Base-by-base conservation (phyloP, 371 early-diverging fungal genomes). In the Rozella allomycis region DNA sequence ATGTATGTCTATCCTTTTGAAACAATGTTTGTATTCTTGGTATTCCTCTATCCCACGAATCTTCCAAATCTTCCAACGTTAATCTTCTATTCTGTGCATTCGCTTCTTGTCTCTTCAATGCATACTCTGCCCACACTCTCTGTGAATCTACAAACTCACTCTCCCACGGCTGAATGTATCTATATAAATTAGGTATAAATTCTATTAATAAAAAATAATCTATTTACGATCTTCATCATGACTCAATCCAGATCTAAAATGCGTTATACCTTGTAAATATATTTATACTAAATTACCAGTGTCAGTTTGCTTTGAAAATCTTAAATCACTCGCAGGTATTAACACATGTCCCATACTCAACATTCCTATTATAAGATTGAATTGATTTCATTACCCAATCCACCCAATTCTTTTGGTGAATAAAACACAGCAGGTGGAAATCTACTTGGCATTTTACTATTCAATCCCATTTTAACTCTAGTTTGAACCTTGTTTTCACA, bases 51-150 rank as follows among this genome's bases (percentile, higher is more conserved):
- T 94, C 91, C 93, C 93, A 96, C 1, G 75, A 72, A 47, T 91
- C 93, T 53, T 97, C 91, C 29, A 97, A 54, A 61, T 94, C 93
- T 54, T 93, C 90, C 20, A 88, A 56, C 6, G 88, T 94, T 42
- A 86, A 58, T 29, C 91, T 67, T 26, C 88, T 74, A 55, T 86
- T 86, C 52, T 90, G 93, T 5, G 78, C 75, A 43, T 78, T 80
- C 21, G 93, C 96, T 55, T 94, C 87, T 52, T 84, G 82, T 36
- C 91, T 69, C 67, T 88, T 90, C 35, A 84, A 57, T 3, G 91
- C 94, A 46, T 91, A 96, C 53, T 96, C 97, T 26, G 91, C 86
- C 94, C 94, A 93, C 1, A 91, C 94, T 39, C 97, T 78, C 52
- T 90, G 90, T 17, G 90, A 87, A 45, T 96, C 97, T 40, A 85